These are phyloP conservation scores for Torulaspora globosa DNA, from an alignment of 1,139 yeast species.

Conservation along the genomic window DNA sequence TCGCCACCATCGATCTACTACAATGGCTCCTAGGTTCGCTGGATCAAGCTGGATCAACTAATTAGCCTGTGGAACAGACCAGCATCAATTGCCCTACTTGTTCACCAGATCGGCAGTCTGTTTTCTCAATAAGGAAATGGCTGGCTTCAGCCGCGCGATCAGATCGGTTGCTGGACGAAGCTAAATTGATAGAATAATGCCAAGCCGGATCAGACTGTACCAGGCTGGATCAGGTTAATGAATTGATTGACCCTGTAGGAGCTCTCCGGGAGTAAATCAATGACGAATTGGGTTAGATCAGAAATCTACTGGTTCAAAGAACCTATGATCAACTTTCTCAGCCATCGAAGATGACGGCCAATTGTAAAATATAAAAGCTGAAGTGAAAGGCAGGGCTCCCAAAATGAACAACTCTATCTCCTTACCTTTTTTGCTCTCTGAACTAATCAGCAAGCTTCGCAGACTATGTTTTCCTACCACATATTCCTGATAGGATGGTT, in stretches of 20 bases:
- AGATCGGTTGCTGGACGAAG: constrained; percentile 4
- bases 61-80: background rate
- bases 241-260: background rate
- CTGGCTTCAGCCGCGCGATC: constrained; percentile 14
- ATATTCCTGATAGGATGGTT: constrained; percentile 1
- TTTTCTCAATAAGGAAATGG: constrained; percentile 7
- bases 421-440: background rate
- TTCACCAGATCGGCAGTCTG: background rate
- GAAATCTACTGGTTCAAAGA: background rate
- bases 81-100: background rate
- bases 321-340: background rate
- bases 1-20: no score
- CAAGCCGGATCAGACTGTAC: background rate
- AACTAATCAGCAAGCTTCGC: background rate
- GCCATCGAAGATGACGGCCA: background rate
- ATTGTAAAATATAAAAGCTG: constrained; percentile 1
- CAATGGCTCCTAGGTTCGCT: no score
- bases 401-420: background rate
- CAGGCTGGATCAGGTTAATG: constrained; percentile 5
- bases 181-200: background rate
- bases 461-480: background rate
- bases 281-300: background rate
- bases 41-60: background rate
- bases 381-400: background rate
- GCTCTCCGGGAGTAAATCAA: background rate